A percentile compares a stretch with the other conserved stretches of the same genome.
Conservation (phyloP, 805 yeast genomes). For the Pichia heedii region DNA sequence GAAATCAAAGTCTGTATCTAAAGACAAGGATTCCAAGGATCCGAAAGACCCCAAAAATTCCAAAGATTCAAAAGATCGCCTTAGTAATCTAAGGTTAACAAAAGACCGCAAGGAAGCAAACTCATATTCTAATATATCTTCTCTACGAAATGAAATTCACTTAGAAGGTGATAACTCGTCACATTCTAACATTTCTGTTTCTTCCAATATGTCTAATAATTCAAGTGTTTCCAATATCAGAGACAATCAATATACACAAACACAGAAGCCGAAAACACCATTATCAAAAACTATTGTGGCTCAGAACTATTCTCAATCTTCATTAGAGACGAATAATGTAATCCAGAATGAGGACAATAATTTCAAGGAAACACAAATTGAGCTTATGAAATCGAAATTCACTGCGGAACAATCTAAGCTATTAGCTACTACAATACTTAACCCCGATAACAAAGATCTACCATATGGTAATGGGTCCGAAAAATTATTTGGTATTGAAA, state of each 20-base stretch:
- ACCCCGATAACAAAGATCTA: constrained; percentile 16
- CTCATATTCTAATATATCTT: too few relatives aligned
- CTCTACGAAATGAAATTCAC: too few relatives aligned
- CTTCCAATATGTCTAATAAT: background rate
- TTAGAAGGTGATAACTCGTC: too few relatives aligned
- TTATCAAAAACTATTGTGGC: background rate
- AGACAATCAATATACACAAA: background rate
- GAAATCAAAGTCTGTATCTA: background rate
- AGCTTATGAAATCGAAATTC: background rate
- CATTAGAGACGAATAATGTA: background rate
- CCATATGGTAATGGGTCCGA: constrained; percentile 62
- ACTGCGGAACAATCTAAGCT: background rate
- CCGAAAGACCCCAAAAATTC: background rate
- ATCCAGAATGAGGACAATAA: background rate
- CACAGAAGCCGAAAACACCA: background rate
- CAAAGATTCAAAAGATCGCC: too few relatives aligned
- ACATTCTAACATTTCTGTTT: too few relatives aligned
- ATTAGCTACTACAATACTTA: constrained; percentile 17
- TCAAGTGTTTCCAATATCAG: background rate
- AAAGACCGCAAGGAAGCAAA: too few relatives aligned
- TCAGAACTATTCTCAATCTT: background rate
- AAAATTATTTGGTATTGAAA: constrained; percentile 73
- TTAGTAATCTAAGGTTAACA: too few relatives aligned
- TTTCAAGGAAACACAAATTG: background rate
- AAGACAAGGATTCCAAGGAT: background rate